Conservation (phyloP, 257 asterid species). For the Penstemon newberryi region DNA sequence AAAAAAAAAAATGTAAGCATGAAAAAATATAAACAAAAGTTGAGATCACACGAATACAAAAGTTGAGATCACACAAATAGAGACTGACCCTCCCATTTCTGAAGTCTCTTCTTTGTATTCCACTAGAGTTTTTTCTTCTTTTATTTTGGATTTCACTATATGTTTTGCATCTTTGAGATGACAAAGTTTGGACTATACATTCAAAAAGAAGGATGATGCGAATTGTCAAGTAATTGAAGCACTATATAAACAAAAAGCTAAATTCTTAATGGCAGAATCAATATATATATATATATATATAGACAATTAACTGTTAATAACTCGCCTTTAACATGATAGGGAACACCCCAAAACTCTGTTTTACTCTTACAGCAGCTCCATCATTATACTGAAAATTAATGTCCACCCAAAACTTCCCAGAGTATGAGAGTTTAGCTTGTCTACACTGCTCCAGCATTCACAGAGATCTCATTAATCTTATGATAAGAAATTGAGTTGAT, state of each 20-base stretch:
- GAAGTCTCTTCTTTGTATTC: constrained; percentile 78
- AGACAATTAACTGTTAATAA: constrained; percentile 4
- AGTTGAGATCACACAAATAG: constrained; percentile 20
- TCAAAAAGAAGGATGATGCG: constrained; percentile 16
- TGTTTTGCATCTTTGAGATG: constrained; percentile 53
- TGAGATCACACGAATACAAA: constrained; percentile 22
- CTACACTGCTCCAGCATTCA: constrained; percentile 71
- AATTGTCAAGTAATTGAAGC: constrained; percentile 2
- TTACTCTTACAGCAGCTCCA: constrained; percentile 62
- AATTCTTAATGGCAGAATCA: background rate
- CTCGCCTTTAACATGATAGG: constrained; percentile 92
- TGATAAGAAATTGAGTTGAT: background rate
- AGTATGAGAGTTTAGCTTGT: constrained; percentile 80
- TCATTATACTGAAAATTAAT: constrained; percentile 59
- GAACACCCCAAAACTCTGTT: constrained; percentile 61
- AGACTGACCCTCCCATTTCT: constrained; percentile 98
- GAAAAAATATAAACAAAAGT: background rate
- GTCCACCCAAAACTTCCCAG: constrained; percentile 69
- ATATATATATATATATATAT: background rate
- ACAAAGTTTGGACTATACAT: constrained; percentile 78
- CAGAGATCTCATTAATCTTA: constrained; percentile 17
- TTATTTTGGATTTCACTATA: constrained; percentile 37
- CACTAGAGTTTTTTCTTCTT: constrained; percentile 29
- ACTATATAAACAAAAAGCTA: constrained; percentile 12
- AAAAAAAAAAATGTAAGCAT: constrained; percentile 19